Conservation (phyloP, 2,329 filamentous ascomycete species). For the Trichocomaceae sp. region DNA sequence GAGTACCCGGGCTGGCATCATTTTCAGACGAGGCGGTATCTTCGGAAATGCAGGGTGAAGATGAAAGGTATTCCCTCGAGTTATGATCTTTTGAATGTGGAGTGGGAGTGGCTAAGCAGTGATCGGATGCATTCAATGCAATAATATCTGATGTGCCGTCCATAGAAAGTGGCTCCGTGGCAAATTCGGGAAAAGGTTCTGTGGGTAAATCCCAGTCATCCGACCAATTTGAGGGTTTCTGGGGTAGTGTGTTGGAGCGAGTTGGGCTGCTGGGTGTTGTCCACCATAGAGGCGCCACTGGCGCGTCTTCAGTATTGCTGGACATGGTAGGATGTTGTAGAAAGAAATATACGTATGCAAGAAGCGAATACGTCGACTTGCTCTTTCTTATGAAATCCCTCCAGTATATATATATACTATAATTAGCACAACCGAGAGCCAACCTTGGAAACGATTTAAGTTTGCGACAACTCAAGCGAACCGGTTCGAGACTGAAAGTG, state of each 20-base stretch:
- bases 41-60: constrained; percentile 9
- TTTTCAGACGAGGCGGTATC: constrained; percentile 9
- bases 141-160: constrained; percentile 2
- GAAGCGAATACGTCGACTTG: not conserved
- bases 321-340: not conserved
- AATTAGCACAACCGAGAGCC: not conserved
- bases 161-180: not conserved
- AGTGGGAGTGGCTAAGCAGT: not conserved
- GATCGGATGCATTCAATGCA: constrained; percentile 3
- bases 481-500: constrained; percentile 3
- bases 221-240: constrained; percentile 6
- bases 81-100: not conserved
- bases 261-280: not conserved
- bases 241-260: not conserved
- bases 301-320: not conserved
- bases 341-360: not conserved
- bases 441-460: not conserved
- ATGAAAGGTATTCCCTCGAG: constrained; percentile 3
- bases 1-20: constrained; percentile 2
- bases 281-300: constrained; percentile 4
- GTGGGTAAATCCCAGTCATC: constrained; percentile 1
- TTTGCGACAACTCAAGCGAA: constrained; percentile 1
- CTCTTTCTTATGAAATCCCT: not conserved
- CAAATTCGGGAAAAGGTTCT: constrained; percentile 10
- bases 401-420: not conserved